Base-by-base conservation (phyloP, 345 rosid genomes). In the Luvunga scandens region DNA sequence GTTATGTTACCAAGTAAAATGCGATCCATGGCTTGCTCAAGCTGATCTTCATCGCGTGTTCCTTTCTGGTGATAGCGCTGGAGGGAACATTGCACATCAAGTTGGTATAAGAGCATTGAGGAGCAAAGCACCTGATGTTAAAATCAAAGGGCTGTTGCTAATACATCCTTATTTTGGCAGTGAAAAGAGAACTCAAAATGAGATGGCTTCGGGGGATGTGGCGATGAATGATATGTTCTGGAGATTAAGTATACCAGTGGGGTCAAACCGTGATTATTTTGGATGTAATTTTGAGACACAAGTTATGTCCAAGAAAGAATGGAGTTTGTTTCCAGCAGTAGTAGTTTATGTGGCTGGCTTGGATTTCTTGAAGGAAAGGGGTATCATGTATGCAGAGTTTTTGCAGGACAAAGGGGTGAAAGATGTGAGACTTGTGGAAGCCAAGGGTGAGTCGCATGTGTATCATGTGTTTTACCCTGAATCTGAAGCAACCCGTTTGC, bases 81-180 rank as follows among this genome's bases (percentile, higher is more conserved):
- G 93, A 63, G 92, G 89, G 13, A 91, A 91, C 87, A 90, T 89
- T 71, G 84, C 84, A 48, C 92, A 91, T 81, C 83, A 84, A 12
- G 85, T 91, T 42, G 88, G 82, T 42, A 65, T 84, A 30, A 81
- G 31, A 81, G 85, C 84, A 18, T 75, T 81, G 19, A 80, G 80
- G 76, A 79, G 69, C 36, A 71, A 57, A 28, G 42, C 60, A 48
- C 61, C 55, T 6, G 21, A 70, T n/a, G 77, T 84, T 48, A 76
- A 83, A 9, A 83, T 91, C 66, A 83, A 68, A 59, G 90, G 93
- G 9, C 22, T 91, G 80, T 24, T 87, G 75, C 36, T 38, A 45
- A 83, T 90, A 13, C 95, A 91, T 76, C 92, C 93, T 77, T 91
- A 73, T 72, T 91, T 91, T 59, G 90, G 91, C 33, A 88, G 95